Base-by-base conservation (phyloP, 495 filamentous ascomycete species). In the Aspergillus coremiiformis region DNA sequence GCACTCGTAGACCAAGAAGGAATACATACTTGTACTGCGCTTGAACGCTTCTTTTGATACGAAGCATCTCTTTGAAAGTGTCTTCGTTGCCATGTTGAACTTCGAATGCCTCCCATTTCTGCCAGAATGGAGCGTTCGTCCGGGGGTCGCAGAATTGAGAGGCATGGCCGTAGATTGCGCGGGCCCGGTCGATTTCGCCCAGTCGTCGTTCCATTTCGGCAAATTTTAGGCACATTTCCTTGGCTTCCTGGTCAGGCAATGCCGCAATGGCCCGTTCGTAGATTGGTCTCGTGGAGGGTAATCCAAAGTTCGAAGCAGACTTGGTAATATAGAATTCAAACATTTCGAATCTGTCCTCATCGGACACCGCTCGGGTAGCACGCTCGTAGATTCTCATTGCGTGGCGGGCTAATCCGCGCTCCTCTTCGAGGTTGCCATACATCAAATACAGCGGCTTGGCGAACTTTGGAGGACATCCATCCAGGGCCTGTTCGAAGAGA, bases 241-340 rank as follows among this genome's bases (percentile, higher is more conserved):
- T 85, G 5, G 93, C 93, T 71, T 97, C 93, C 60, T 82, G 84
- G 66, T 99, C 94, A 0, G 94, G 93, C 23, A 99, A 75, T 21
- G 90, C 86, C 5, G 86, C 84, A 48, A 99, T 94, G 17, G 92
- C 91, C 41, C 90, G 84, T 69, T 97, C 93, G 73, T 99, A 99
- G 65, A 99, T 97, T 0, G 89, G 84, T 30, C 93, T 78, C n/a
- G 93, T 95, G 6, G 93, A 97, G 1, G 93, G 87, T 20, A 99
- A 78, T 6, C 93, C 93, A 56, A 99, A 99, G 67, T 99, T 99
- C 9, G 91, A 95, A 0, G 93, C 93, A 0, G 91, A 96, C 64
- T 99, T 97, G 43, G 94, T 96, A 66, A 99, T 95, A 76, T 97
- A 99, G 65, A 96, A 96, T 65, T 95, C 92, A 74, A 96, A 99